Conservation (phyloP, 306 rosid genomes). For the Vigna trinervia region DNA sequence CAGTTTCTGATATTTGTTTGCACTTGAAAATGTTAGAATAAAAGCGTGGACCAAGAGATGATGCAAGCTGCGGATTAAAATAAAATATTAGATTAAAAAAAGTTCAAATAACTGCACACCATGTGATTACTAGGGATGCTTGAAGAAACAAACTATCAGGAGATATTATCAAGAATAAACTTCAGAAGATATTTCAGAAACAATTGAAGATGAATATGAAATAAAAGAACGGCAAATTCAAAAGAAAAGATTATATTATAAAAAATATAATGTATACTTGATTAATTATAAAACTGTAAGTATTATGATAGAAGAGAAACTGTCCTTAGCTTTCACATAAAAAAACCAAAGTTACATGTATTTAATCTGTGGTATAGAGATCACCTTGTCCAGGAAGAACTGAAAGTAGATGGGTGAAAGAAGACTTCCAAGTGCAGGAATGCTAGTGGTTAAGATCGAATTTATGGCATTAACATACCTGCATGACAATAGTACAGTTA, state of each 20-base stretch:
- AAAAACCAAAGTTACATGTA: slow-evolving; percentile 18
- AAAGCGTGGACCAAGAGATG: slow-evolving; percentile 97
- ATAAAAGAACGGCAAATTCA: slow-evolving; percentile 15
- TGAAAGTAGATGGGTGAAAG: slow-evolving; percentile 96
- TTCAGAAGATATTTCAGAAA: slow-evolving; percentile 10
- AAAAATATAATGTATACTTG: background rate
- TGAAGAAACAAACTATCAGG: slow-evolving; percentile 19
- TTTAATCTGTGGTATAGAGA: slow-evolving; percentile 29
- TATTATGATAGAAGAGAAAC: slow-evolving; percentile 1
- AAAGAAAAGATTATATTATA: background rate
- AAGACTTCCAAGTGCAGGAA: slow-evolving; percentile 94
- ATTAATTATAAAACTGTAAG: slow-evolving; percentile 4
- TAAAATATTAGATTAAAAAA: slow-evolving; percentile 31
- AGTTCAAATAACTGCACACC: slow-evolving; percentile 16
- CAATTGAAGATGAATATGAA: slow-evolving; percentile 35
- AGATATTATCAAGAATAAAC: slow-evolving; percentile 33
- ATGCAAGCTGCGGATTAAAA: slow-evolving; percentile 80
- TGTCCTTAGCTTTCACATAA: slow-evolving; percentile 32
- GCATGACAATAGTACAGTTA: slow-evolving; percentile 51
- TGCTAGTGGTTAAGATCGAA: slow-evolving; percentile 87
- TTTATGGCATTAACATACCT: slow-evolving; percentile 97
- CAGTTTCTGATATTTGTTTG: slow-evolving; percentile 99
- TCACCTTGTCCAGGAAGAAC: slow-evolving; percentile 97
- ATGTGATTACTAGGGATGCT: slow-evolving; percentile 34
- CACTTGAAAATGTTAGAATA: slow-evolving; percentile 93